Conservation (phyloP, 208 protist species). For the Leishmania gerbilli region DNA sequence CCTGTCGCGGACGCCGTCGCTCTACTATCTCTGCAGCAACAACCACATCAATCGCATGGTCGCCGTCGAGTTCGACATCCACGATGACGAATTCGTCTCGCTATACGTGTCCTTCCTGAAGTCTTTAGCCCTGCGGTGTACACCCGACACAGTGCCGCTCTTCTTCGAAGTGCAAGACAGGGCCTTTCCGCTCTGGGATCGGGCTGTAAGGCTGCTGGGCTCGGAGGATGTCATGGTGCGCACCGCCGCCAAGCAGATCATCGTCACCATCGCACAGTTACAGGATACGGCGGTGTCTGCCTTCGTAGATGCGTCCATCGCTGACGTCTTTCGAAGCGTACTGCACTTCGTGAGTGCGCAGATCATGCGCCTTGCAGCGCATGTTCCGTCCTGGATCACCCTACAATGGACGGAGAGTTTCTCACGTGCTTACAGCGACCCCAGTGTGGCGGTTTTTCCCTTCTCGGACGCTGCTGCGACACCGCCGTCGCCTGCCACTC, state of each 20-base stretch:
- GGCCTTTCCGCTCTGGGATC: conserved; percentile 77
- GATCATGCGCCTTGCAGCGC: conserved; percentile 40
- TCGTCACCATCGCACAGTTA: conserved; percentile 73
- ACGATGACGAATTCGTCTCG: conserved; percentile 83
- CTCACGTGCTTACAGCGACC: background rate
- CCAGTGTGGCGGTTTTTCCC: background rate
- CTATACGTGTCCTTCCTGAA: conserved; percentile 89
- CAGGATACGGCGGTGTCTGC: conserved; percentile 41
- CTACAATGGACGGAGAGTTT: background rate
- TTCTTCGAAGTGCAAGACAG: conserved; percentile 70
- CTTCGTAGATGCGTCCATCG: conserved; percentile 49
- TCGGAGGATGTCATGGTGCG: conserved; percentile 73
- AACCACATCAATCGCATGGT: conserved; percentile 91
- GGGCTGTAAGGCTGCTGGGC: conserved; percentile 57
- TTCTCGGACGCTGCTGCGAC: background rate
- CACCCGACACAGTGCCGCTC: conserved; percentile 77
- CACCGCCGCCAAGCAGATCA: conserved; percentile 78
- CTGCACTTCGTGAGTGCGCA: conserved; percentile 33
- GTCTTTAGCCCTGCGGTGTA: conserved; percentile 78
- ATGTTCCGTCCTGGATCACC: conserved; percentile 26
- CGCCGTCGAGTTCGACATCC: conserved; percentile 64
- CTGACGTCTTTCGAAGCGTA: conserved; percentile 48
- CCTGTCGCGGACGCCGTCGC: conserved; percentile 53
- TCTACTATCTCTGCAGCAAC: conserved; percentile 87
- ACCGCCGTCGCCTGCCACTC: background rate